These are phyloP conservation scores for Thermothelomyces thermophilus DNA, from an alignment of 2,329 filamentous ascomycete genomes.

Conservation along the genomic window DNA sequence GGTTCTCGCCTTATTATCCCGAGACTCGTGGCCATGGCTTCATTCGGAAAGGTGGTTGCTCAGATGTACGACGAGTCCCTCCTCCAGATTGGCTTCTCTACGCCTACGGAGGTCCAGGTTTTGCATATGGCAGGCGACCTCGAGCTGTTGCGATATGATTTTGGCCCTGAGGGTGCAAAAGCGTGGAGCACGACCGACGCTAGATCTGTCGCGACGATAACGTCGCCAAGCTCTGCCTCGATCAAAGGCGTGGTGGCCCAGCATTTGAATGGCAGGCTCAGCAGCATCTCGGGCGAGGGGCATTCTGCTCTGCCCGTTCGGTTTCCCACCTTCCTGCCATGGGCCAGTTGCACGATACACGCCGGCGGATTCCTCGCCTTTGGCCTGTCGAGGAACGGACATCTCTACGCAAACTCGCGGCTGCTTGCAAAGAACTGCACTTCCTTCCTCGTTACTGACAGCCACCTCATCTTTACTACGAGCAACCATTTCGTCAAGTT, in stretches of 20 bases:
- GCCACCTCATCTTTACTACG: slow-evolving; percentile 87
- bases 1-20: slow-evolving; percentile 45
- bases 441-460: slow-evolving; percentile 74
- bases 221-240: slow-evolving; percentile 13
- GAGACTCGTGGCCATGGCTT: slow-evolving; percentile 28
- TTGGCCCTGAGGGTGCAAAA: slow-evolving; percentile 7
- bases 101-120: slow-evolving; percentile 27
- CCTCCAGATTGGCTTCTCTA: slow-evolving; percentile 30
- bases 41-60: slow-evolving; percentile 3
- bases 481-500: slow-evolving; percentile 91
- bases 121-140: slow-evolving; percentile 31
- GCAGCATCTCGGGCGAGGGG: slow-evolving; percentile 31
- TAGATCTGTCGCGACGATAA: slow-evolving; percentile 17
- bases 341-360: slow-evolving; percentile 43
- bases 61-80: slow-evolving; percentile 18
- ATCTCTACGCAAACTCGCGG: slow-evolving; percentile 69
- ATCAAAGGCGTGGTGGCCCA: slow-evolving; percentile 37
- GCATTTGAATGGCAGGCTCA: slow-evolving; percentile 40
- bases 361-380: slow-evolving; percentile 40
- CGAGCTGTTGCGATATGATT: slow-evolving; percentile 21
- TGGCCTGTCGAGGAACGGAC: slow-evolving; percentile 68
- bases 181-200: slow-evolving; percentile 15
- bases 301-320: slow-evolving; percentile 32
- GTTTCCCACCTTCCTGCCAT: slow-evolving; percentile 45
- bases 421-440: slow-evolving; percentile 81